Evolutionary conservation across 768 basidiomycete species (phyloP).

Genomic region (Leccinum arenicola): DNA sequence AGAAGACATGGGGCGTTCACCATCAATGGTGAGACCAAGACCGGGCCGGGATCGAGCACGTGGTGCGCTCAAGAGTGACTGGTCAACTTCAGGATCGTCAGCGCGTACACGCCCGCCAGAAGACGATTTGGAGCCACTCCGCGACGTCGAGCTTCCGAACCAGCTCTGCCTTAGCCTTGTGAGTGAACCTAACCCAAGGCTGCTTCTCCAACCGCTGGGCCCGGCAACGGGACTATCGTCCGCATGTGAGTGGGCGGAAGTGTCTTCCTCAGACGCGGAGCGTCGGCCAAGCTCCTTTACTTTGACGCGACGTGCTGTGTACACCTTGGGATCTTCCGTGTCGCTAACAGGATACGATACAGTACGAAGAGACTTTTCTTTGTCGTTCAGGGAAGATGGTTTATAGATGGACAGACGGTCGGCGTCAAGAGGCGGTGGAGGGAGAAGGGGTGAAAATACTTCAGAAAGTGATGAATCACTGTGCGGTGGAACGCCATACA

Average conservation of each 20-base stretch:
- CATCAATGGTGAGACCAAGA: conserved; percentile 39
- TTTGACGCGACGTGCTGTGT: conserved; percentile 39
- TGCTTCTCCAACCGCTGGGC: conserved; percentile 32
- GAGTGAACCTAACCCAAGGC: conserved; percentile 48
- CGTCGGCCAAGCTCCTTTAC: conserved; percentile 34
- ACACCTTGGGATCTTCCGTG: conserved; percentile 31
- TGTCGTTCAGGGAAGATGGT: conserved; percentile 28
- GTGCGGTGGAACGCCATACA: conserved; percentile 22
- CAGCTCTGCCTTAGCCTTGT: conserved; percentile 55
- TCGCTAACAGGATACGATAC: conserved; percentile 34
- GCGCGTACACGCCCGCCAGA: conserved; percentile 19
- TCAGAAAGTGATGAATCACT: conserved; percentile 27
- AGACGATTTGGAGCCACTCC: conserved; percentile 29
- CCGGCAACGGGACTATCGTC: conserved; percentile 24
- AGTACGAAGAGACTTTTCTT: conserved; percentile 34
- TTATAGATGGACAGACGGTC: conserved; percentile 28
- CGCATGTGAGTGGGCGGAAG: conserved; percentile 3
- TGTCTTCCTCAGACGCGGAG: conserved; percentile 21
- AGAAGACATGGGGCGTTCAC: conserved; percentile 54
- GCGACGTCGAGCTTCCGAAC: conserved; percentile 43
- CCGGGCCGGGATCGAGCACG: conserved; percentile 28
- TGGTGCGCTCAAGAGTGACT: conserved; percentile 32
- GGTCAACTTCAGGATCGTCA: conserved; percentile 50
- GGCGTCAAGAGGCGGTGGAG: conserved; percentile 37
- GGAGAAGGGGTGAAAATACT: conserved; percentile 34